Evolutionary conservation across 202 grass and related monocot species (phyloP), one percentile per base, ranked within the genome.

Genomic region (Eragrostis tef): DNA sequence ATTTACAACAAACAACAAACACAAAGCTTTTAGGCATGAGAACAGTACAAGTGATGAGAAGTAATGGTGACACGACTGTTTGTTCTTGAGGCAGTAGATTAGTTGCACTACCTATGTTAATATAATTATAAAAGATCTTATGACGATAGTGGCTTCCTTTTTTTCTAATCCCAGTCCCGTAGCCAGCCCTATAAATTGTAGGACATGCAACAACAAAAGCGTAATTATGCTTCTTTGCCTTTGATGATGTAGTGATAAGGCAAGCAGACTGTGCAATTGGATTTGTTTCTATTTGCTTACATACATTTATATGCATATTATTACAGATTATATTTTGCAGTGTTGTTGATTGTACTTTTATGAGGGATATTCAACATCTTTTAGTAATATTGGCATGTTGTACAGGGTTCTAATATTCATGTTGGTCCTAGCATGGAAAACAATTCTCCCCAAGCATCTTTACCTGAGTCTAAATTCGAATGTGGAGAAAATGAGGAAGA

Each of bases 401-500:
- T 72, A 54, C 64, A 93, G 91, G 85, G 60, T 62, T 81, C 87
- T 67, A 76, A 61, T 73, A 70, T 77, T 73, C 57, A 76, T 77
- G 80, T 83, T 73, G 48, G 52, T 63, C 77, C 82, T 19, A 88
- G 79, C 71, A 41, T 50, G 69, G 83, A 88, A 75, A 86, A 77
- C 67, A 86, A 78, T 61, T 82, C 67, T 46, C 61, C 64, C 0
- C 9, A 85, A 80, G 39, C 53, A 69, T 34, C 70, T 36, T 79
- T 67, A 67, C n/a, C 66, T 63, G 79, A 86, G 48, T 39, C 57
- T 13, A 77, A 80, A 73, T 65, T 50, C 34, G 80, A 90, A 16
- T 44, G 52, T 27, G 79, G 11, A 45, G 80, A 81, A 76, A 72
- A 83, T 51, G 86, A 86, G 11, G 90, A 91, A 52, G 87, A 92